Conservation (phyloP, 2,329 filamentous ascomycete genomes). For the Colletotrichum trifolii region DNA sequence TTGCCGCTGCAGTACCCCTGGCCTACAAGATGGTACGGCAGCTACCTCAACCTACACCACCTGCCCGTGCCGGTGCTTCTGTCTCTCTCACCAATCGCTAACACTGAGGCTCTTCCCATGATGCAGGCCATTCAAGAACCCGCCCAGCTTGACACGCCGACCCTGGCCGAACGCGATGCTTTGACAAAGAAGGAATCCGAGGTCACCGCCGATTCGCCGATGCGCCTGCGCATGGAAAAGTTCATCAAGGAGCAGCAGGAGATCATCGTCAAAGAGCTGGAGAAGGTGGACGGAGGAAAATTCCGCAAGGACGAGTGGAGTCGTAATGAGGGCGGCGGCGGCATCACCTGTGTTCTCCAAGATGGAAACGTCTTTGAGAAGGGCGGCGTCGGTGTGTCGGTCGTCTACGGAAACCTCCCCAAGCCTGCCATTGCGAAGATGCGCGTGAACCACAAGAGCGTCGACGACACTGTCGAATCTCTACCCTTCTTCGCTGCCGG, state of each 20-base stretch:
- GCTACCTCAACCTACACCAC: conserved; percentile 11
- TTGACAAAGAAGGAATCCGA: conserved; percentile 82
- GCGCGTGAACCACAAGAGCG: conserved; percentile 92
- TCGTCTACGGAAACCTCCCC: conserved; percentile 93
- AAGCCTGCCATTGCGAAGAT: conserved; percentile 91
- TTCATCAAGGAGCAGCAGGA: conserved; percentile 95
- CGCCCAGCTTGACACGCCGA: conserved; percentile 68
- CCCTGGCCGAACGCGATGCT: conserved; percentile 87
- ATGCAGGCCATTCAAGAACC: conserved; percentile 55
- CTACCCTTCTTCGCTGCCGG: conserved; percentile 96
- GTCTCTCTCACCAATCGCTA: conserved; percentile 31
- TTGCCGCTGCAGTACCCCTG: conserved; percentile 63
- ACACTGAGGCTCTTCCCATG: conserved; percentile 3
- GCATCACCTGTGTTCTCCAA: conserved; percentile 93
- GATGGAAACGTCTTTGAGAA: conserved; percentile 98
- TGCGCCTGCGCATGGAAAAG: conserved; percentile 97
- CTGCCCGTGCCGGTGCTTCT: conserved; percentile 18
- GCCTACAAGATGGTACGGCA: conserved; percentile 68
- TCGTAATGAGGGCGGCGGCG: conserved; percentile 88
- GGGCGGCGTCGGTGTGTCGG: conserved; percentile 92
- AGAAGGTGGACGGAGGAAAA: conserved; percentile 82
- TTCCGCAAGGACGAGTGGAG: conserved; percentile 91
- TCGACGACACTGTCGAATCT: conserved; percentile 80
- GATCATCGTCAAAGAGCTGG: conserved; percentile 84
- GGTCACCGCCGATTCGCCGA: conserved; percentile 83